A percentile compares a stretch with the other conserved stretches of the same genome.
Conservation (phyloP, 2,329 filamentous ascomycete species). For the Trichoderma atroviride region DNA sequence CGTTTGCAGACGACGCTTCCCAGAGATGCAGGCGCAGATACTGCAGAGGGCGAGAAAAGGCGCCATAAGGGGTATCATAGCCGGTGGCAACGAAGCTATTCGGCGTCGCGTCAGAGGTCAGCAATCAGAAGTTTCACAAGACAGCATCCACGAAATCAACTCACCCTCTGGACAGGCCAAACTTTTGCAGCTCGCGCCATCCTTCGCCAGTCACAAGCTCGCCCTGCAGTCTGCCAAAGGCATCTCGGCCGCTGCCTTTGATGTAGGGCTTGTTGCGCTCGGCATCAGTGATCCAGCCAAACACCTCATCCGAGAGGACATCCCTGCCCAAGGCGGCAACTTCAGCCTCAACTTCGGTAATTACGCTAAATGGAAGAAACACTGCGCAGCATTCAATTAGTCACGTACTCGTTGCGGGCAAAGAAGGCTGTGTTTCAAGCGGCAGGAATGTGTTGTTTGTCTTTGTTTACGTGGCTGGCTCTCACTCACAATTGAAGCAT, state of each 20-base stretch:
- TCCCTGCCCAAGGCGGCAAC: slow-evolving; percentile 53
- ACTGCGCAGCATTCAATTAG: slow-evolving; percentile 40
- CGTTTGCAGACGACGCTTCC: slow-evolving; percentile 60
- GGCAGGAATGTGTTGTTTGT: not conserved
- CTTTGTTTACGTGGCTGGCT: slow-evolving; percentile 1
- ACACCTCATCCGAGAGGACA: slow-evolving; percentile 57
- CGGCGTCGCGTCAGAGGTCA: not conserved
- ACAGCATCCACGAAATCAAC: slow-evolving; percentile 1
- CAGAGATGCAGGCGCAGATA: slow-evolving; percentile 63
- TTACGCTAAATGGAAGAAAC: slow-evolving; percentile 50
- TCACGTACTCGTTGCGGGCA: not conserved
- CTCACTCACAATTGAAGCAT: slow-evolving; percentile 51
- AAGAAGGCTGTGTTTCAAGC: not conserved
- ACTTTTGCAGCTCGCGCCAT: slow-evolving; percentile 64
- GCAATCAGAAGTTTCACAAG: not conserved
- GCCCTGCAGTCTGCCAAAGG: slow-evolving; percentile 62
- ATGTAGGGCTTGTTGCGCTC: slow-evolving; percentile 67
- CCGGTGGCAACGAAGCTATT: slow-evolving; percentile 58
- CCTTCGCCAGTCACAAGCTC: slow-evolving; percentile 66
- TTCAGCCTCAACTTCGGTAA: slow-evolving; percentile 46
- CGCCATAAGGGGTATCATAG: slow-evolving; percentile 56
- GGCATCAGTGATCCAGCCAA: slow-evolving; percentile 63
- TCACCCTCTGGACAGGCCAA: slow-evolving; percentile 59
- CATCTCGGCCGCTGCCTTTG: slow-evolving; percentile 57
- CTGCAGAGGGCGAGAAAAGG: slow-evolving; percentile 60